Evolutionary conservation across 768 basidiomycete species (phyloP).

Genomic region (Erythrobasidium yunnanense): DNA sequence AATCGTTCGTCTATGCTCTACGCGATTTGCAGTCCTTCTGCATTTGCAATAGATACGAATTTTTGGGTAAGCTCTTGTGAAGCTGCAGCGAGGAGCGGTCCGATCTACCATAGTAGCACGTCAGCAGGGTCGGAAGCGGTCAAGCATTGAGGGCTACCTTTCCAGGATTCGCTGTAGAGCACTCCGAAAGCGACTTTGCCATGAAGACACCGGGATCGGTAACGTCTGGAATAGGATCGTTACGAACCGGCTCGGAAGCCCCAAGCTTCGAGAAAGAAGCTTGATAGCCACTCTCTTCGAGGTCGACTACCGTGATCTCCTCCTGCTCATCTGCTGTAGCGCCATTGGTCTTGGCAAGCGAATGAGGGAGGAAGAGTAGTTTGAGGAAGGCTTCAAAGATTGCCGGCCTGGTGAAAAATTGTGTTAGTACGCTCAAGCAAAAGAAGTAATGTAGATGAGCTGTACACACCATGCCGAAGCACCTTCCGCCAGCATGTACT

Average conservation of each 20-base stretch:
- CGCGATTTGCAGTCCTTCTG: not conserved
- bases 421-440: not conserved
- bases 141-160: conserved; percentile 12
- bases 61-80: conserved; percentile 27
- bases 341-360: conserved; percentile 48
- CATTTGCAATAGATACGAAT: conserved; percentile 15
- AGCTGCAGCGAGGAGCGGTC: conserved; percentile 27
- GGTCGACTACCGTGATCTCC: conserved; percentile 58
- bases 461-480: conserved; percentile 53
- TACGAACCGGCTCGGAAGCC: conserved; percentile 51
- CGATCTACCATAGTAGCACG: conserved; percentile 18
- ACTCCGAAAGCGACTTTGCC: conserved; percentile 27
- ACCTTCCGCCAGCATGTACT: conserved; percentile 55
- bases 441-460: conserved; percentile 38
- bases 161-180: conserved; percentile 29
- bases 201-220: conserved; percentile 40
- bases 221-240: conserved; percentile 49
- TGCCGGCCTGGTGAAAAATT: conserved; percentile 51
- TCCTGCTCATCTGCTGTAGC: conserved; percentile 36
- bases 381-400: conserved; percentile 60
- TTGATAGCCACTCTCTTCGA: conserved; percentile 89
- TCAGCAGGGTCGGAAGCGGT: not conserved
- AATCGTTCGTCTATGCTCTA: too few relatives aligned
- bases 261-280: conserved; percentile 85
- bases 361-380: conserved; percentile 67